Percentiles rank a stretch among this genome's conserved stretches.
These are phyloP conservation scores for Diutina scorzettiae DNA, from an alignment of 1,139 yeast species.

Conservation along the genomic window DNA sequence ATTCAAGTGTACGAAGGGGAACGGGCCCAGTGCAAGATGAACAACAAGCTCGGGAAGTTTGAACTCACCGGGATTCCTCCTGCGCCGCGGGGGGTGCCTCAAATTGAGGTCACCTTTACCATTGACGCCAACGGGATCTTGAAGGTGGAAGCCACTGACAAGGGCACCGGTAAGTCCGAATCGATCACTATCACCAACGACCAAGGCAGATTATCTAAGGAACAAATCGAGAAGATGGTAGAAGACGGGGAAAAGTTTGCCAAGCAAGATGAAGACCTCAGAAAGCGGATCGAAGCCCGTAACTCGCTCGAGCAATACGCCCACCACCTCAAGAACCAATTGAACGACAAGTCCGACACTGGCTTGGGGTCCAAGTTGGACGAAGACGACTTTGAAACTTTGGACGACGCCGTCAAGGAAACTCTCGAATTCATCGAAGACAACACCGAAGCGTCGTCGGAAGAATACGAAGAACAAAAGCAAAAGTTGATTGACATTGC, in stretches of 20 bases:
- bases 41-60: conserved; percentile 90
- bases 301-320: conserved; percentile 58
- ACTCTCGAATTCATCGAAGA: conserved; percentile 62
- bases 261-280: conserved; percentile 63
- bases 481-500: conserved; percentile 78
- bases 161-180: conserved; percentile 66
- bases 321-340: conserved; percentile 33
- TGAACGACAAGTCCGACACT: conserved; percentile 8
- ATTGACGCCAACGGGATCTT: conserved; percentile 92
- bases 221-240: conserved; percentile 88
- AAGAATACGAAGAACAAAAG: conserved; percentile 89
- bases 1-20: conserved; percentile 97
- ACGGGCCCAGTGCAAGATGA: conserved; percentile 91
- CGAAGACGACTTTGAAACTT: conserved; percentile 86
- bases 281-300: conserved; percentile 36
- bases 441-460: conserved; percentile 82
- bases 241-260: conserved; percentile 90
- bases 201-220: conserved; percentile 57
- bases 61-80: conserved; percentile 95
- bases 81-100: conserved; percentile 97
- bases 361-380: conserved; percentile 40
- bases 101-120: conserved; percentile 91
- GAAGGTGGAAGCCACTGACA: conserved; percentile 87
- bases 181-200: conserved; percentile 56
- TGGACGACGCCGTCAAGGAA: conserved; percentile 81